Percentiles rank a stretch among this genome's conserved stretches.
Conservation (phyloP, 345 rosid species). For the Clausena lansium region DNA sequence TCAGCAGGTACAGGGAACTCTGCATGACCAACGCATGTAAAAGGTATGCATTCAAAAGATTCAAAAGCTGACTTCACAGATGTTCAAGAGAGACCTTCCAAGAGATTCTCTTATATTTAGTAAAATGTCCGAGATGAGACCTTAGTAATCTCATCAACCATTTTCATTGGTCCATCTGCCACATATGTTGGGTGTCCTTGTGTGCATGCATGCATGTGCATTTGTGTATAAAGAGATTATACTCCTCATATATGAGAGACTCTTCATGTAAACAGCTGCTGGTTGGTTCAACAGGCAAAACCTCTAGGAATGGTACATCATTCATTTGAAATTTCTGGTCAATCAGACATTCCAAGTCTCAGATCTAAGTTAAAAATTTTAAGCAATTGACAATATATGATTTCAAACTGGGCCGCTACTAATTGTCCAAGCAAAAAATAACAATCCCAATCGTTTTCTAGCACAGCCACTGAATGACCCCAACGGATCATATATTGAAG, state of each 20-base stretch:
- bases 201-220: too few relatives aligned
- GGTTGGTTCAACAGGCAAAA: not conserved
- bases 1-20: not conserved
- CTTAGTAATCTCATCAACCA: not conserved
- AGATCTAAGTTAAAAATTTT: not conserved
- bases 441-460: not conserved
- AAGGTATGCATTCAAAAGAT: not conserved
- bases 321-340: not conserved
- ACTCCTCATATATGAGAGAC: not conserved
- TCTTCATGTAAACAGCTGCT: not conserved
- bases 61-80: not conserved
- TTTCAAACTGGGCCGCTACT: not conserved
- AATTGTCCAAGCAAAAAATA: not conserved
- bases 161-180: not conserved
- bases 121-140: not conserved
- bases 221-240: not conserved
- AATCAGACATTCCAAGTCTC: not conserved
- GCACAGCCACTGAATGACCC: not conserved
- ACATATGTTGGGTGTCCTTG: not conserved
- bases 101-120: not conserved
- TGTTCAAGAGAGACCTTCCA: not conserved
- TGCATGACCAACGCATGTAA: not conserved
- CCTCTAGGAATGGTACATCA: not conserved
- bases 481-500: not conserved
- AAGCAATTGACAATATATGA: not conserved